A percentile compares a stretch with the other conserved stretches of the same genome.
phyloP scores from a whole-genome alignment of 208 protist genomes.

The Trypanosoma mega region DNA sequence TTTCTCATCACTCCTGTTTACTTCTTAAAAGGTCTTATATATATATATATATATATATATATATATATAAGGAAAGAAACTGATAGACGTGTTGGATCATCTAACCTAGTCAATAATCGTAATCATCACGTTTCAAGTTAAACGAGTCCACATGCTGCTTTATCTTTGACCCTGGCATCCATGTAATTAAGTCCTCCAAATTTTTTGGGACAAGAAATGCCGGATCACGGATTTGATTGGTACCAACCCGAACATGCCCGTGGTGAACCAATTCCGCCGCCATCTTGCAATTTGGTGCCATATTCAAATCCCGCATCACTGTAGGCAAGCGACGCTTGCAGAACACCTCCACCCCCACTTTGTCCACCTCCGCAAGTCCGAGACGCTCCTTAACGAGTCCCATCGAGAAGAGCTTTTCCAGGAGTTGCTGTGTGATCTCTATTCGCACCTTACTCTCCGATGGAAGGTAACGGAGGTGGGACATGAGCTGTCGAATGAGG shows the following conservation, averaged over 20 bases:
- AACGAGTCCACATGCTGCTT: slow-evolving; percentile 86
- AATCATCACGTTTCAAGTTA: slow-evolving; percentile 87
- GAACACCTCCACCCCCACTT: slow-evolving; percentile 88
- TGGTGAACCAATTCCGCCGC: slow-evolving; percentile 85
- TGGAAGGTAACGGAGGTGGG: slow-evolving; percentile 87
- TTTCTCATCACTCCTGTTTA: too few relatives aligned
- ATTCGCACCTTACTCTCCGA: slow-evolving; percentile 86
- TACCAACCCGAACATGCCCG: slow-evolving; percentile 88
- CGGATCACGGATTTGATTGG: slow-evolving; percentile 84
- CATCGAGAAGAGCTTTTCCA: slow-evolving; percentile 91
- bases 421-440: slow-evolving; percentile 88
- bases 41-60: too few relatives aligned
- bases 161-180: slow-evolving; percentile 90
- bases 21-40: too few relatives aligned
- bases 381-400: slow-evolving; percentile 86
- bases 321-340: slow-evolving; percentile 87
- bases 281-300: slow-evolving; percentile 87
- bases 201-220: slow-evolving; percentile 85
- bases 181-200: slow-evolving; percentile 87
- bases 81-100: too few relatives aligned
- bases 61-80: too few relatives aligned
- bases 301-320: slow-evolving; percentile 84
- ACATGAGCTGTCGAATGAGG: slow-evolving; percentile 82
- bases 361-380: slow-evolving; percentile 85
- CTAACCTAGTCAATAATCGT: slow-evolving; percentile 41